Base-by-base conservation (phyloP, 1,139 yeast species). In the Candida sp. region DNA sequence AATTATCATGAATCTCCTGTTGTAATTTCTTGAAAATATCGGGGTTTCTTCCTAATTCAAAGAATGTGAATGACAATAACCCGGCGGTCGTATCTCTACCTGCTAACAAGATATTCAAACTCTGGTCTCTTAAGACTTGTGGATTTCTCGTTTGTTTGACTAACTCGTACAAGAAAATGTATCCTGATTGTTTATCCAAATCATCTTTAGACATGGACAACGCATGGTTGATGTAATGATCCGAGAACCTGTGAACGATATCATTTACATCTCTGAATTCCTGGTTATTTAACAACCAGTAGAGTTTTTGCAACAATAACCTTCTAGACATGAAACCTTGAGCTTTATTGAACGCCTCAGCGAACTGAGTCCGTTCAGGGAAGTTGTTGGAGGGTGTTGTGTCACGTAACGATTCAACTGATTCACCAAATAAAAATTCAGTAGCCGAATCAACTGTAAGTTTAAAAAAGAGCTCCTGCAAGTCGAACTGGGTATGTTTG, bases 1-100 rank as follows among this genome's bases (percentile, higher is more conserved):
- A 70, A 15, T 54, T 53, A 3, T 43, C 49, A 35, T 59, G 51
- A 21, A 79, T 63, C 42, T 67, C 78, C 5, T 58, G 55, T 43
- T 73, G 67, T 47, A 79, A 66, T 48, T 64, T 67, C 5, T 50
- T 44, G 54, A 62, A 75, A 11, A 74, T 60, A 3, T 57, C 56
- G 6, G 75, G 77, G 49, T 74, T 66, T 44, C 75, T 61, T 2
- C 78, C 72, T 43, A 78, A 63, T 51, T 75, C 76, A 49, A 62
- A 75, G 42, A 78, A 64, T 9, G 67, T 52, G 57, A 75, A 79
- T 5, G 80, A 71, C 43, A 79, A 68, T 39, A 77, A 62, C 3
- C 79, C 76, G 1, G 84, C 83, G 19, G 84, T 79, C 37, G 84
- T 79, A 55, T 78, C 82, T 54, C 83, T 66, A 15, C 81, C 82